Percentiles rank a stretch among this genome's conserved stretches.
These are phyloP conservation scores for Umbelopsis isabellina DNA, from an alignment of 192 early-diverging fungal genomes.

Conservation along the genomic window DNA sequence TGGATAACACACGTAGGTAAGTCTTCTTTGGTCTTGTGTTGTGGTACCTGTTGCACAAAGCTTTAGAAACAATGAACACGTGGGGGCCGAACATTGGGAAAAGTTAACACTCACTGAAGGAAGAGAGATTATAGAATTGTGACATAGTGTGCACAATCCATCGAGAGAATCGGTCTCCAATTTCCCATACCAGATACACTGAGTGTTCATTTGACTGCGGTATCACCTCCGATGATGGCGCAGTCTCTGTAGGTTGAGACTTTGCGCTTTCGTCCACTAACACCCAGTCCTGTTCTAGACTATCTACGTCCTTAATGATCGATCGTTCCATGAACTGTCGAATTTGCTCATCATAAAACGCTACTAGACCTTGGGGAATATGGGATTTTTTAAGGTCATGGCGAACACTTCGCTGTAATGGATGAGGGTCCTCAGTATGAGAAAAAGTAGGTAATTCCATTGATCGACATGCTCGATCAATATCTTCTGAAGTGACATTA, in stretches of 20 bases:
- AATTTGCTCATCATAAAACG: slow-evolving; percentile 50
- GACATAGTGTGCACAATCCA: slow-evolving; percentile 53
- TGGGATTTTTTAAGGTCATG: slow-evolving; percentile 53
- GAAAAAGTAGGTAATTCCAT: neutral
- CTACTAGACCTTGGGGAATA: slow-evolving; percentile 51
- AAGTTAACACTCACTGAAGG: slow-evolving; percentile 50
- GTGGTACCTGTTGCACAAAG: slow-evolving; percentile 6
- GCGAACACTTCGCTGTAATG: slow-evolving; percentile 41
- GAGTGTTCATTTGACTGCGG: slow-evolving; percentile 1
- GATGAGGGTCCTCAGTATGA: slow-evolving; percentile 23
- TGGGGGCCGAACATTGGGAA: neutral
- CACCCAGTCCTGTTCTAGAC: slow-evolving; percentile 22
- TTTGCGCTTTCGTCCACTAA: slow-evolving; percentile 20
- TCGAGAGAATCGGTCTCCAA: slow-evolving; percentile 52
- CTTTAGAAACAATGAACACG: neutral
- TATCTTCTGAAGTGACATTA: slow-evolving; percentile 29
- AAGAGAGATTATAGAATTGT: slow-evolving; percentile 47
- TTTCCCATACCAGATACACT: slow-evolving; percentile 47
- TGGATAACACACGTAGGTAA: slow-evolving; percentile 13
- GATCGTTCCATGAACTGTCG: slow-evolving; percentile 46
- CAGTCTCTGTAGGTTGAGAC: neutral
- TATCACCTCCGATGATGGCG: neutral
- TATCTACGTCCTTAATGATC: neutral
- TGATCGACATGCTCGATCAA: slow-evolving; percentile 19
- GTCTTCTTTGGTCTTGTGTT: slow-evolving; percentile 18